Evolutionary conservation across 176 grass and related monocot genomes (phyloP).

Genomic region (Carex kokanica): DNA sequence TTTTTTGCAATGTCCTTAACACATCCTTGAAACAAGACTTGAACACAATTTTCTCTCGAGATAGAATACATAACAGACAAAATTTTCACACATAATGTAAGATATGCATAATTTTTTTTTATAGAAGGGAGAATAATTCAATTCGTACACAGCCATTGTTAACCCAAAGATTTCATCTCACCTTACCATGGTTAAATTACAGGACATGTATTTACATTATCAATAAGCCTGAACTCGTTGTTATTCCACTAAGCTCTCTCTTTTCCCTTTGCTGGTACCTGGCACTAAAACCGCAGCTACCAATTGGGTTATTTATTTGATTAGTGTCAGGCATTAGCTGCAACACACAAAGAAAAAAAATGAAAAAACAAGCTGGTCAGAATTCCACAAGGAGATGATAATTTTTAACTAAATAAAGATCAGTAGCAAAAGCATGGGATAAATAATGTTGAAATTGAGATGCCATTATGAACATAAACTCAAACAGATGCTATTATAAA

Average conservation of each 20-base stretch:
- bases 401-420: background rate
- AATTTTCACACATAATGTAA: background rate
- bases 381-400: background rate
- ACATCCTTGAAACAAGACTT: background rate
- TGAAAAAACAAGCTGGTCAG: background rate
- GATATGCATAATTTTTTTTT: background rate
- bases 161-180: background rate
- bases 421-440: background rate
- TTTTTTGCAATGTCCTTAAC: background rate
- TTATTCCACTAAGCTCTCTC: conserved; percentile 11
- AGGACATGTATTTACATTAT: conserved; percentile 23
- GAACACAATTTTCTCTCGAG: background rate
- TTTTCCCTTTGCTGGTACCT: conserved; percentile 39
- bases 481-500: background rate
- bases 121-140: background rate
- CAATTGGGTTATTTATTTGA: conserved; percentile 34
- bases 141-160: background rate
- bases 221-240: conserved; percentile 3
- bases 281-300: conserved; percentile 63
- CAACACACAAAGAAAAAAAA: background rate
- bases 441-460: background rate
- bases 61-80: background rate
- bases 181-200: conserved; percentile 10
- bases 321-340: conserved; percentile 38
- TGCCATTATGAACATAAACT: background rate